These are phyloP conservation scores for Cynara cardunculus DNA, from an alignment of 129 eudicot genomes.

Conservation along the genomic window DNA sequence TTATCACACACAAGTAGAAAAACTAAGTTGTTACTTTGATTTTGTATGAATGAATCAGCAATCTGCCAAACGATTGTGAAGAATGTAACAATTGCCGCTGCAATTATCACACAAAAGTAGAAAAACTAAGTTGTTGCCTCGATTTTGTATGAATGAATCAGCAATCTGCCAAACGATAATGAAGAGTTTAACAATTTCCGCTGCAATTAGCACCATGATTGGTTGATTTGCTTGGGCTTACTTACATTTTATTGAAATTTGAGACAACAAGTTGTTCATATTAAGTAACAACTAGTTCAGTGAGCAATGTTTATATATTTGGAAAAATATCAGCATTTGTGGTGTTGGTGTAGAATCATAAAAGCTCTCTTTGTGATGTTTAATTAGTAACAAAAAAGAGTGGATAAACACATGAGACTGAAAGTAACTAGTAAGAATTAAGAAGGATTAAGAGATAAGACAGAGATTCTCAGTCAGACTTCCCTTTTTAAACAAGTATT, in stretches of 20 bases:
- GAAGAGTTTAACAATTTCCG: neutral
- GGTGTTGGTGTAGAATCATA: neutral
- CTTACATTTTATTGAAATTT: neutral
- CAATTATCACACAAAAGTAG: neutral
- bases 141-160: neutral
- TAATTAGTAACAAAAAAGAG: neutral
- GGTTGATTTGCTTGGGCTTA: constrained; percentile 1
- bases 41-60: neutral
- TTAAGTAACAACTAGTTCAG: neutral
- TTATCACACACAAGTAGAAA: neutral
- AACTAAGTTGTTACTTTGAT: neutral
- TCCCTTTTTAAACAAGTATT: neutral
- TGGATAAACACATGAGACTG: neutral
- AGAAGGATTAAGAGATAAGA: neutral
- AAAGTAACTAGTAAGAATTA: neutral
- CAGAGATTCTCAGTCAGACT: neutral
- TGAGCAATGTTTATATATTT: neutral
- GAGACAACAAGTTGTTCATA: neutral
- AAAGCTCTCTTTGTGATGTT: neutral
- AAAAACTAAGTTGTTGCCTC: neutral
- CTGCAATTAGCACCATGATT: neutral
- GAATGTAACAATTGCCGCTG: neutral
- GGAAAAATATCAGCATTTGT: neutral
- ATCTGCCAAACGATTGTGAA: neutral
- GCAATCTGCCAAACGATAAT: neutral